Evolutionary conservation across 2,329 filamentous ascomycete genomes (phyloP), one percentile per base, ranked within the genome.

Genomic region (Purpureocillium takamizusanense): DNA sequence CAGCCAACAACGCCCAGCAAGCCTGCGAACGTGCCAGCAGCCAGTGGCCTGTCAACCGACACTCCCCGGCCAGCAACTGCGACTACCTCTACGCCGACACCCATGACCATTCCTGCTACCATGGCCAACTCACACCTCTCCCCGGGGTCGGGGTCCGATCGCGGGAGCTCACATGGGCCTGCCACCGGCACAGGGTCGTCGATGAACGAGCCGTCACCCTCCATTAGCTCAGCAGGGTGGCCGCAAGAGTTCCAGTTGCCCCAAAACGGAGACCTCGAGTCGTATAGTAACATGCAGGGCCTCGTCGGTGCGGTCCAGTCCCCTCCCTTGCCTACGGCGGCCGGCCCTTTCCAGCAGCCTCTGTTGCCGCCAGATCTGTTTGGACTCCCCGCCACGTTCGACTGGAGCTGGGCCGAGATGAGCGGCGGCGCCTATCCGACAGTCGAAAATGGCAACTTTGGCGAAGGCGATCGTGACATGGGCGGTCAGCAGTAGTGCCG

Each of bases 341-440:
- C 55, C n/a, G 54, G 53, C 7, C 46, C 46, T 31, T 88, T 89
- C 54, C 83, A 89, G 52, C 85, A 94, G 48, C 89, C 89, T 0
- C 83, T 95, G 52, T 78, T 97, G 16, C 90, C 92, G 4, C 87
- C 90, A 51, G 92, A 97, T 61, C 63, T 97, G 18, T 98, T 92
- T 79, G 84, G 90, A 58, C 81, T 97, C 76, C 89, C 90, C 2
- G 94, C 95, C 81, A 94, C 86, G 3, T 72, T 97, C 16, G 90
- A 97, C 56, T 95, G 89, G 88, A 87, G 76, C 53, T 81, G 76
- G 74, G 76, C 76, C 2, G 77, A 81, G 57, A 78, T 81, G 69
- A 79, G 74, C 25, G 76, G 76, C n/a, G 77, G 76, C 9, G 67
- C 70, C 3, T 81, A 81, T 48, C 76, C 77, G 10, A 71, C 71